Evolutionary conservation across 108 stramenopile species (phyloP).

Genomic region (Mediolabrus comicus): DNA sequence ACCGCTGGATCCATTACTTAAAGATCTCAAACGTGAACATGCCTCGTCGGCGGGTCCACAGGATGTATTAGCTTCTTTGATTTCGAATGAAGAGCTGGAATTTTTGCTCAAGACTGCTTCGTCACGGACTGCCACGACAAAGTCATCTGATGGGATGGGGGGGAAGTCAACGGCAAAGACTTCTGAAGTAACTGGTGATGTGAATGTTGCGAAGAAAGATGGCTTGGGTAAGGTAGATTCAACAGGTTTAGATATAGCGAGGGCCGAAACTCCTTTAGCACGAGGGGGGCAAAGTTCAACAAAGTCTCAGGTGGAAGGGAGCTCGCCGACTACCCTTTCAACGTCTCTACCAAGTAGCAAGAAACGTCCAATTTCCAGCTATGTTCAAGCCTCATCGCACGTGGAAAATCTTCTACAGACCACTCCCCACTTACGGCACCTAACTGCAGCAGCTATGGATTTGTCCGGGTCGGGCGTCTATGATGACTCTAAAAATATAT

Average conservation of each 20-base stretch:
- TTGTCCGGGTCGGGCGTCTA: constrained; percentile 57
- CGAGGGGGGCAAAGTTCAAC: neutral
- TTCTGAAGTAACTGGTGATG: neutral
- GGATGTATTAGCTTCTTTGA: constrained; percentile 30
- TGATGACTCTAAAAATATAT: constrained; percentile 22
- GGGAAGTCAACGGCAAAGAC: neutral
- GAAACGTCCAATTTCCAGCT: constrained; percentile 20
- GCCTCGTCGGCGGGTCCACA: constrained; percentile 32
- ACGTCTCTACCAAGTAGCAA: neutral
- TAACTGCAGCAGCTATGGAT: constrained; percentile 69
- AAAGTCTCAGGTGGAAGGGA: neutral
- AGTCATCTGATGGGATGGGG: neutral
- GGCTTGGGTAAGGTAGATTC: neutral
- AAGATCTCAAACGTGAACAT: constrained; percentile 26
- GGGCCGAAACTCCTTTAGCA: constrained; percentile 9
- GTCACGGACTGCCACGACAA: neutral
- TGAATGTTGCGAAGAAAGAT: neutral
- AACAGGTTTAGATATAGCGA: constrained; percentile 1
- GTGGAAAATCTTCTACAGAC: constrained; percentile 65
- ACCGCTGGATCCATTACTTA: constrained; percentile 32
- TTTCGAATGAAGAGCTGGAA: constrained; percentile 27
- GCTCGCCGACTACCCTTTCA: neutral
- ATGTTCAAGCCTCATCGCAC: constrained; percentile 46
- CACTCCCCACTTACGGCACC: constrained; percentile 76
- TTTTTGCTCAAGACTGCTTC: constrained; percentile 18